Conservation (phyloP, 441 rosid genomes). For the Gossypium schwendimanii region DNA sequence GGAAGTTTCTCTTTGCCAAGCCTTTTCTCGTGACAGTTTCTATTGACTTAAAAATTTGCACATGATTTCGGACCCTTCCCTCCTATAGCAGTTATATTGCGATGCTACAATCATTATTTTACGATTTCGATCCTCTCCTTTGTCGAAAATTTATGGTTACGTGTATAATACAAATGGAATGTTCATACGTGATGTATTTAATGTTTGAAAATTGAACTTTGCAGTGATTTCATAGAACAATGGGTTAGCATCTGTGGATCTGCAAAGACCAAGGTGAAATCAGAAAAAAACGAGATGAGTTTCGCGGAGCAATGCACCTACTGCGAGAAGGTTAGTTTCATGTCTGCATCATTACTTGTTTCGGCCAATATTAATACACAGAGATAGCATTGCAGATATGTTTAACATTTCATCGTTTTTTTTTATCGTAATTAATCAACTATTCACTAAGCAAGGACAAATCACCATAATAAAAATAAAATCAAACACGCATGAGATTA, state of each 20-base stretch:
- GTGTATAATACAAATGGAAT: too few species aligned
- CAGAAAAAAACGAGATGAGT: slow-evolving; percentile 29
- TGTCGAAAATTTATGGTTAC: too few species aligned
- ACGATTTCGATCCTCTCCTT: too few species aligned
- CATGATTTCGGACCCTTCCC: neutral
- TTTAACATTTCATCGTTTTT: too few species aligned
- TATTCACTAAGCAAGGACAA: too few species aligned
- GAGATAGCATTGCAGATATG: too few species aligned
- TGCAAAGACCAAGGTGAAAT: slow-evolving; percentile 67
- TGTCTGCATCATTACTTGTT: neutral
- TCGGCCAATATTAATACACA: neutral
- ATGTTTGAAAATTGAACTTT: neutral
- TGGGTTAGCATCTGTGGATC: slow-evolving; percentile 76
- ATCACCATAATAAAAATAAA: too few species aligned
- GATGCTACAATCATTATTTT: too few species aligned
- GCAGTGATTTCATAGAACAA: slow-evolving; percentile 78
- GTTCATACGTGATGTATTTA: neutral
- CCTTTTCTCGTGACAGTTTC: neutral
- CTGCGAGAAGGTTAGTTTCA: slow-evolving; percentile 70
- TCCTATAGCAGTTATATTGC: too few species aligned
- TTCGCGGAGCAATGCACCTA: slow-evolving; percentile 54
- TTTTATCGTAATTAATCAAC: too few species aligned
- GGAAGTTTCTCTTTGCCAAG: too few species aligned
- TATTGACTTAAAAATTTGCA: neutral
- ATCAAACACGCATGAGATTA: too few species aligned